These are phyloP conservation scores for Carex myosuroides DNA, from an alignment of 176 grass and related monocot species.

Conservation along the genomic window DNA sequence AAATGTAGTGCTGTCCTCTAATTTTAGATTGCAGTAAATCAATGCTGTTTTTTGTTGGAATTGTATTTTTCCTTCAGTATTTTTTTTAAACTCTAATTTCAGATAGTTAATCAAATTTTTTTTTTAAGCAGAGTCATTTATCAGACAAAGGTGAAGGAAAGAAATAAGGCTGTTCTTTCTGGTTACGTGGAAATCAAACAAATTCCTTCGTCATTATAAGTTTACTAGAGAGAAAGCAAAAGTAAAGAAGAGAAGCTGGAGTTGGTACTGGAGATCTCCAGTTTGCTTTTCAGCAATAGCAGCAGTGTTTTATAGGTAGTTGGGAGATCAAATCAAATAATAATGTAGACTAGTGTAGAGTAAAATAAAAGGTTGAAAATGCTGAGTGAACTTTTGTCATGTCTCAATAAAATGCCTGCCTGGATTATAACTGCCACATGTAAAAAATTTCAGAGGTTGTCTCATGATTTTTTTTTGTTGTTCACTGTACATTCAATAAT, in stretches of 20 bases:
- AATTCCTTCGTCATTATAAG: conserved; percentile 62
- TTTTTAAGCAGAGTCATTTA: conserved; percentile 52
- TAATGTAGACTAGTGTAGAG: not conserved
- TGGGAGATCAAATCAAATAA: conserved; percentile 19
- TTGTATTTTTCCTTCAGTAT: not conserved
- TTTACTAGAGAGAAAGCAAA: conserved; percentile 16
- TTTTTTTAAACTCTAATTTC: not conserved
- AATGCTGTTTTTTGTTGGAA: not conserved
- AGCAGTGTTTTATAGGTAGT: not conserved
- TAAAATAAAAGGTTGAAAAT: not conserved
- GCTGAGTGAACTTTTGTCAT: not conserved
- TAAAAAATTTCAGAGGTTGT: not conserved
- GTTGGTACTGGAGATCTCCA: not conserved
- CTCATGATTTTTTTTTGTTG: not conserved
- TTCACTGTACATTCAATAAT: not conserved
- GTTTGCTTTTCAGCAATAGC: not conserved
- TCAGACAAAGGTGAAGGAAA: conserved; percentile 69
- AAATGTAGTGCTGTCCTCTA: not conserved
- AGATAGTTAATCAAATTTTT: conserved; percentile 19
- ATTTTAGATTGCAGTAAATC: not conserved
- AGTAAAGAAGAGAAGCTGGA: not conserved
- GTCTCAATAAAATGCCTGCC: not conserved
- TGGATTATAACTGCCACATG: not conserved
- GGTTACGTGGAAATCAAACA: conserved; percentile 69
- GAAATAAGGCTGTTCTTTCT: conserved; percentile 64